phyloP scores from a whole-genome alignment of 352 stramenopile genomes.

The Globisporangium cylindrosporum region DNA sequence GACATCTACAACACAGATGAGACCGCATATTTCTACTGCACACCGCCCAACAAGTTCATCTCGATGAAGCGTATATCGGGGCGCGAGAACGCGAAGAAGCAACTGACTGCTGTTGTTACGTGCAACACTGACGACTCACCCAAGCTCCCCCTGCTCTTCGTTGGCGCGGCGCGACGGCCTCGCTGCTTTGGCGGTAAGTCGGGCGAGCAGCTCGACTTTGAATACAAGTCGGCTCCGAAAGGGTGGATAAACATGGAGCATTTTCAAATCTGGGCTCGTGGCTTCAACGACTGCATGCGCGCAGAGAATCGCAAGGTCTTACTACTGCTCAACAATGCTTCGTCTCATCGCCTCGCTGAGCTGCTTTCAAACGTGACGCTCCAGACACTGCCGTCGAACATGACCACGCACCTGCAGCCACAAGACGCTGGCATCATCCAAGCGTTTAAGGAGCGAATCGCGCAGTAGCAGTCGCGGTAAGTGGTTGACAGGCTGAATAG shows the following conservation, averaged over 20 bases:
- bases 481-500: too few relatives aligned
- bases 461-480: too few relatives aligned
- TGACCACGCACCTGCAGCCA: too few relatives aligned
- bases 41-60: slow-evolving; percentile 4
- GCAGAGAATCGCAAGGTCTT: too few relatives aligned
- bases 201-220: not conserved
- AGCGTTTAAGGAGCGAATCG: too few relatives aligned
- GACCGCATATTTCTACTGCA: slow-evolving; percentile 20
- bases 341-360: too few relatives aligned
- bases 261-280: too few relatives aligned
- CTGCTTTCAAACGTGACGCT: too few relatives aligned
- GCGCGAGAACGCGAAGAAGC: slow-evolving; percentile 11
- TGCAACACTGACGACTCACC: slow-evolving; percentile 2
- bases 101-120: not conserved
- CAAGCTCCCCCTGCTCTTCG: slow-evolving; percentile 2
- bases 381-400: too few relatives aligned
- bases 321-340: too few relatives aligned
- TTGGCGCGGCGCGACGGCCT: not conserved
- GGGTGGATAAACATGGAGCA: not conserved
- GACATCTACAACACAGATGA: slow-evolving; percentile 26
- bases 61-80: slow-evolving; percentile 1
- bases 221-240: not conserved
- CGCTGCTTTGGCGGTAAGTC: not conserved
- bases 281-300: too few relatives aligned
- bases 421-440: too few relatives aligned